These are phyloP conservation scores for Salmacisia buchloeana DNA, from an alignment of 1,284 basidiomycete species.

Conservation along the genomic window DNA sequence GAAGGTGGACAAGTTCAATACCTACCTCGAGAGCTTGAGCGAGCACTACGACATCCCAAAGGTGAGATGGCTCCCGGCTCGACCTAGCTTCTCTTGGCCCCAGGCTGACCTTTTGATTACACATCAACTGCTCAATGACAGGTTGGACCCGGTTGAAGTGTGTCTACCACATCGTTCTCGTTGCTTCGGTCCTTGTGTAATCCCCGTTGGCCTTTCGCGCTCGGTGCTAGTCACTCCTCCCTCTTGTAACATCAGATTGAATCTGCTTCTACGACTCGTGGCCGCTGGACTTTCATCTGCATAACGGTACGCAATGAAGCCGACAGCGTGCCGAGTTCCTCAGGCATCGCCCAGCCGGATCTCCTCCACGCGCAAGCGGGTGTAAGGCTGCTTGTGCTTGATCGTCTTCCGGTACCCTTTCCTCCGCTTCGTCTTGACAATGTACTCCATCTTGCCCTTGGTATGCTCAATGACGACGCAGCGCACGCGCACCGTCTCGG, in stretches of 20 bases:
- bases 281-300: neutral
- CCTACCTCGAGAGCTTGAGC: slow-evolving; percentile 76
- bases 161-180: too few relatives aligned
- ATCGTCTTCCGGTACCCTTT: slow-evolving; percentile 85
- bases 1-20: slow-evolving; percentile 76
- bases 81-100: neutral
- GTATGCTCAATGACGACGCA: slow-evolving; percentile 94
- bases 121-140: too few relatives aligned
- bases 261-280: too few relatives aligned
- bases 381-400: slow-evolving; percentile 87
- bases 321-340: neutral
- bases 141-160: slow-evolving; percentile 7
- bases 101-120: neutral
- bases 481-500: slow-evolving; percentile 61
- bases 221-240: too few relatives aligned
- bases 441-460: slow-evolving; percentile 80
- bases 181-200: too few relatives aligned
- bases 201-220: too few relatives aligned
- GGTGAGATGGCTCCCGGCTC: slow-evolving; percentile 56
- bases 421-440: slow-evolving; percentile 93
- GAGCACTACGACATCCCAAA: slow-evolving; percentile 93
- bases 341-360: slow-evolving; percentile 31
- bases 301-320: neutral
- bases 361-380: slow-evolving; percentile 57
- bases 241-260: too few relatives aligned